Conservation (phyloP, 2,329 filamentous ascomycete species). For the Ophiocordyceps polyrhachis-furcata region DNA sequence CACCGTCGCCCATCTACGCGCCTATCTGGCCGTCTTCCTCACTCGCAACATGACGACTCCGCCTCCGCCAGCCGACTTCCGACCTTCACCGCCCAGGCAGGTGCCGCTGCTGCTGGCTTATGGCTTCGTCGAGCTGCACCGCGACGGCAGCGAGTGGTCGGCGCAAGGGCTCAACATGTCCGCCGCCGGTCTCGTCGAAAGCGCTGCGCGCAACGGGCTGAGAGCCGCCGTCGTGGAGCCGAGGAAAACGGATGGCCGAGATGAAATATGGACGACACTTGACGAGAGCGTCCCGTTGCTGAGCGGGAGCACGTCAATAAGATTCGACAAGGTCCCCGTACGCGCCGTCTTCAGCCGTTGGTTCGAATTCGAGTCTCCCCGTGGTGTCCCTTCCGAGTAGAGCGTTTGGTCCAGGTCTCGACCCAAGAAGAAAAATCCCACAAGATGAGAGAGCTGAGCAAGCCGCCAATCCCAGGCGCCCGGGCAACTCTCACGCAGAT, state of each 20-base stretch:
- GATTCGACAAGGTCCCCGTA: slow-evolving; percentile 34
- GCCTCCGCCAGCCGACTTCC: slow-evolving; percentile 18
- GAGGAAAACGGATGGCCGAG: slow-evolving; percentile 9
- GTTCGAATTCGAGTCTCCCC: slow-evolving; percentile 26
- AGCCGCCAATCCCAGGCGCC: not conserved
- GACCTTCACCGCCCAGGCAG: slow-evolving; percentile 1
- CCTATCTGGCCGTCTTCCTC: slow-evolving; percentile 45
- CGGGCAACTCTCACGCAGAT: not conserved
- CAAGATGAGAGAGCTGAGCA: not conserved
- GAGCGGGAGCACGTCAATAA: slow-evolving; percentile 29
- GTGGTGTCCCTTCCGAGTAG: not conserved
- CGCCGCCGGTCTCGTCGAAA: slow-evolving; percentile 43
- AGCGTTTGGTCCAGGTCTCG: not conserved
- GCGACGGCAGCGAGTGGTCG: slow-evolving; percentile 53
- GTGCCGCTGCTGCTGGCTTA: slow-evolving; percentile 39
- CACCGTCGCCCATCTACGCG: slow-evolving; percentile 58
- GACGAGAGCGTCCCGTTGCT: slow-evolving; percentile 41
- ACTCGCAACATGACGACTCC: slow-evolving; percentile 16
- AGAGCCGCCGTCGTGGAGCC: slow-evolving; percentile 30
- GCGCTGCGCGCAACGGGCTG: slow-evolving; percentile 27
- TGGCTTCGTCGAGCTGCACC: slow-evolving; percentile 46
- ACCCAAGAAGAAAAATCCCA: not conserved
- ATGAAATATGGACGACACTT: slow-evolving; percentile 20
- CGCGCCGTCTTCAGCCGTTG: slow-evolving; percentile 42
- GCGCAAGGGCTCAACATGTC: slow-evolving; percentile 51